Percentiles rank a stretch among this genome's conserved stretches.
Evolutionary conservation across 306 rosid genomes (phyloP).

Genomic region (Nissolia schottii): DNA sequence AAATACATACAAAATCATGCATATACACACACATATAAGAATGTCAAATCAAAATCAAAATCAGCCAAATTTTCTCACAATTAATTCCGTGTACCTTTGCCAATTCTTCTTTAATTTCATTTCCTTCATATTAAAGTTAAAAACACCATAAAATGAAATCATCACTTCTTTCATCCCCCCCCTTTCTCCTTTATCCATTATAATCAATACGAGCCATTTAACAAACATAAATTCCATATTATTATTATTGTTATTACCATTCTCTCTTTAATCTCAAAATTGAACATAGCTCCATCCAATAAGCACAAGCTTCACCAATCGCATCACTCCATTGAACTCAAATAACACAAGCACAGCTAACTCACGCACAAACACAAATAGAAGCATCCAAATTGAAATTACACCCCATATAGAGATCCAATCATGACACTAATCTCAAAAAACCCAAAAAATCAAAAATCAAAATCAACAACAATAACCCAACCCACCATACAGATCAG

Average conservation of each 20-base stretch:
- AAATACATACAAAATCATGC: background rate
- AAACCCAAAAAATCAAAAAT: background rate
- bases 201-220: background rate
- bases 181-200: background rate
- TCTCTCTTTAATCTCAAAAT: background rate
- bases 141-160: slow-evolving; percentile 3
- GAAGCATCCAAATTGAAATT: background rate
- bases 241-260: background rate
- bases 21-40: background rate
- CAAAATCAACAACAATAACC: background rate
- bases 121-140: background rate
- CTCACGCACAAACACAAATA: background rate
- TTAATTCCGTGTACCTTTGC: background rate
- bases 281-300: background rate
- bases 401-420: background rate
- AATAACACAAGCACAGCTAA: background rate
- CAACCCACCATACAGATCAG: background rate
- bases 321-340: slow-evolving; percentile 2
- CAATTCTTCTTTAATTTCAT: background rate
- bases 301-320: background rate
- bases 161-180: background rate
- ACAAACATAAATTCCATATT: background rate
- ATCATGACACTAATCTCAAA: background rate
- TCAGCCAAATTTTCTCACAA: background rate
- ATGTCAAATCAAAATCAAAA: background rate